Percentiles rank a stretch among this genome's conserved stretches.
Conservation (phyloP, 306 rosid genomes). For the Castanospermum australe region DNA sequence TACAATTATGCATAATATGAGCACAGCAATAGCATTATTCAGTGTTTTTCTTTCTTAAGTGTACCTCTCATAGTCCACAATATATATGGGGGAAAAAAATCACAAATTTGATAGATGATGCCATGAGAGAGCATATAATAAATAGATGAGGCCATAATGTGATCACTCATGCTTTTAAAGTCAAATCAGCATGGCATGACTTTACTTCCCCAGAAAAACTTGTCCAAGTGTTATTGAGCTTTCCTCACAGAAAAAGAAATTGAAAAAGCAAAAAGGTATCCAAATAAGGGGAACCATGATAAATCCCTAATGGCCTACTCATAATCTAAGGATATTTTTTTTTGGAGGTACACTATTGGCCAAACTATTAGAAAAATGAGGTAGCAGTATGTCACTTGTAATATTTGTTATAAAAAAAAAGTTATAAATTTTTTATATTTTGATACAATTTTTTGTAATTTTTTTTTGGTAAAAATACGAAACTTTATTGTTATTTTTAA, state of each 20-base stretch:
- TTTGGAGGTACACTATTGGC: neutral
- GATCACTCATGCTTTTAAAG: neutral
- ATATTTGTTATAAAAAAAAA: neutral
- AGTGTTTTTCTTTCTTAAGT: neutral
- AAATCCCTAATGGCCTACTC: neutral
- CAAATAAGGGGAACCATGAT: neutral
- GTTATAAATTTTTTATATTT: neutral
- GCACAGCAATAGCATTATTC: neutral
- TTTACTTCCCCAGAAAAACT: neutral
- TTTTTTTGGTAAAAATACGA: neutral
- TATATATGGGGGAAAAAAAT: neutral
- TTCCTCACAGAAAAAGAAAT: constrained; percentile 14
- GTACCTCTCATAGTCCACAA: neutral
- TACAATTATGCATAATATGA: neutral
- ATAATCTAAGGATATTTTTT: neutral
- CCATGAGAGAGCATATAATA: neutral
- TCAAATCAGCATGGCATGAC: neutral
- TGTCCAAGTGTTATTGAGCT: constrained; percentile 19
- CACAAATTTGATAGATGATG: neutral
- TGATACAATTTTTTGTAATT: neutral
- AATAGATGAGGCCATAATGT: constrained; percentile 3
- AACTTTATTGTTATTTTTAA: neutral
- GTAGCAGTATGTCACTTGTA: neutral
- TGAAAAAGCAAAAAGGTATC: constrained; percentile 19
- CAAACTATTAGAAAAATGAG: neutral